Percentiles rank a stretch among this genome's conserved stretches.
phyloP scores from a whole-genome alignment of 805 yeast genomes.

The Candida fluviatilis region DNA sequence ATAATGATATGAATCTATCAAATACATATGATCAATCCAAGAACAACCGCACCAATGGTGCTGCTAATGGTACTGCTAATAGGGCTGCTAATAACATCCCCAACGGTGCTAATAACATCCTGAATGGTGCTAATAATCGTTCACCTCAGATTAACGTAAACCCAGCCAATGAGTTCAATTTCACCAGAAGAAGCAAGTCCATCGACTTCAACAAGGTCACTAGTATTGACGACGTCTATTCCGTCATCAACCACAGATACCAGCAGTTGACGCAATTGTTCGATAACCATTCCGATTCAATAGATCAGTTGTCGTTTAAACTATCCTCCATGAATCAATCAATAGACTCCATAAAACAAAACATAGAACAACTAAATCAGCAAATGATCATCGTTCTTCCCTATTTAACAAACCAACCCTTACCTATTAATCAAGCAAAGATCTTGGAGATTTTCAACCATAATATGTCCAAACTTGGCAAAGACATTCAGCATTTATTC shows the following conservation, averaged over 20 bases:
- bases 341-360: slow-evolving; percentile 8
- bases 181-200: neutral
- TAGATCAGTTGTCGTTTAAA: slow-evolving; percentile 10
- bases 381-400: slow-evolving; percentile 8
- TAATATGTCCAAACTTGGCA: slow-evolving; percentile 15
- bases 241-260: neutral
- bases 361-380: slow-evolving; percentile 9
- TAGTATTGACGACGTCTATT: slow-evolving; percentile 9
- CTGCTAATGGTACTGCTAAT: too few relatives aligned
- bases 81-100: too few relatives aligned
- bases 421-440: slow-evolving; percentile 8
- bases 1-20: neutral
- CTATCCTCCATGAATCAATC: slow-evolving; percentile 13
- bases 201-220: neutral
- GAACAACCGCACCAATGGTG: too few relatives aligned
- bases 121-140: too few relatives aligned
- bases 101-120: too few relatives aligned
- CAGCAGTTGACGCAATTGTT: slow-evolving; percentile 5
- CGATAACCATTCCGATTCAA: slow-evolving; percentile 11
- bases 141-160: too few relatives aligned
- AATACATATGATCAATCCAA: neutral
- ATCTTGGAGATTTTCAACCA: slow-evolving; percentile 17
- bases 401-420: slow-evolving; percentile 2
- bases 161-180: too few relatives aligned
- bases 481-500: slow-evolving; percentile 18